Conservation (phyloP, 176 grass and related monocot genomes). For the Triticum dicoccoides region DNA sequence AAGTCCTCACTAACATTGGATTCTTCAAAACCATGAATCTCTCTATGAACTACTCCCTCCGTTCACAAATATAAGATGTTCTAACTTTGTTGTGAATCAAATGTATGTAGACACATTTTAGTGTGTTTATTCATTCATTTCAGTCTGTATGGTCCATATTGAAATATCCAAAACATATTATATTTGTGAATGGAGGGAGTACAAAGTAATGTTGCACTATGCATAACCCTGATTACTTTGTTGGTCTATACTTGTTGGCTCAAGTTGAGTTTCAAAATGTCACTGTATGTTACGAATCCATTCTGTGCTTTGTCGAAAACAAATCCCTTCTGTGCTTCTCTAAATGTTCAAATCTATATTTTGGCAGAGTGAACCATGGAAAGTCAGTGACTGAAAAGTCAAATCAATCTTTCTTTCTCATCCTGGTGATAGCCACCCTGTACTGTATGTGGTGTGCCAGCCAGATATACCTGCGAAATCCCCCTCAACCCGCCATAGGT, state of each 20-base stretch:
- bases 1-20: not conserved
- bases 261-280: constrained; percentile 1
- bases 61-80: too few species aligned
- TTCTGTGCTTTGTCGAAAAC: not conserved
- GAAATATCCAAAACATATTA: too few species aligned
- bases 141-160: too few species aligned
- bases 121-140: too few species aligned
- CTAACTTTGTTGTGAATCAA: too few species aligned
- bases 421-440: constrained; percentile 53
- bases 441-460: constrained; percentile 82
- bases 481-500: constrained; percentile 71
- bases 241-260: not conserved
- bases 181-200: too few species aligned
- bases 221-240: not conserved
- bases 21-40: not conserved
- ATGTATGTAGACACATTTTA: too few species aligned
- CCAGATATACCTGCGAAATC: constrained; percentile 82
- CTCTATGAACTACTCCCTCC: not conserved
- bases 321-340: not conserved
- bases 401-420: constrained; percentile 65
- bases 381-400: constrained; percentile 60
- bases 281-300: not conserved
- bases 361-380: constrained; percentile 54
- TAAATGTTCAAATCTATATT: constrained; percentile 24
- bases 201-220: not conserved